Evolutionary conservation across 2,329 filamentous ascomycete species (phyloP).

Genomic region (Rhexocercosporidium sp.): DNA sequence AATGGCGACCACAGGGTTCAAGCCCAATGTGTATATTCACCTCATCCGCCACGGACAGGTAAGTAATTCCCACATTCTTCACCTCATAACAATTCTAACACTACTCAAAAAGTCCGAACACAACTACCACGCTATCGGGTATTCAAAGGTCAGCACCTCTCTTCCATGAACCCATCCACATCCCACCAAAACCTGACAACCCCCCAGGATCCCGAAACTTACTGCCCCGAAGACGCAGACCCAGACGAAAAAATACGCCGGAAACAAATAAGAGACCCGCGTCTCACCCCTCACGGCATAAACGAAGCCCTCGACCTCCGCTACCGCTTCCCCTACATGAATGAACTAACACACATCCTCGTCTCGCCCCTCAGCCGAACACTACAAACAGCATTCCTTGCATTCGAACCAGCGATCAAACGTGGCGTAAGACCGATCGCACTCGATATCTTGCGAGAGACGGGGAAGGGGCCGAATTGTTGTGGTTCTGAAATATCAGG

Average conservation of each 20-base stretch:
- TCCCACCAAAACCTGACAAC: not conserved
- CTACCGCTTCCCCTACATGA: not conserved
- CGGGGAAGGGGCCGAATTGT: not conserved
- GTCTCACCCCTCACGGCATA: not conserved
- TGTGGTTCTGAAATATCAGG: not conserved
- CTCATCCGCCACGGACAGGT: constrained; percentile 1
- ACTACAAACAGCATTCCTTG: not conserved
- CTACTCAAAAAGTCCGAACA: not conserved
- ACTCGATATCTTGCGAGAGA: not conserved
- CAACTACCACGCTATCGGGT: not conserved
- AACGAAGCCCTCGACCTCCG: not conserved
- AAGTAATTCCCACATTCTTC: not conserved
- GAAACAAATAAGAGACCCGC: not conserved
- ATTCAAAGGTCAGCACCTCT: not conserved
- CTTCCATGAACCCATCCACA: not conserved
- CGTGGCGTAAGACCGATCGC: not conserved
- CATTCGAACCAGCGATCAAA: not conserved
- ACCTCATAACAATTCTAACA: not conserved
- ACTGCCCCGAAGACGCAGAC: not conserved
- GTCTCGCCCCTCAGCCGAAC: not conserved
- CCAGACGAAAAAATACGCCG: not conserved
- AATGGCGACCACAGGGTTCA: not conserved
- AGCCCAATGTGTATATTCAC: not conserved
- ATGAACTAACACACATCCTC: not conserved
- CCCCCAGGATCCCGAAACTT: not conserved